These are phyloP conservation scores for Rhodofomes roseus DNA, from an alignment of 1,284 basidiomycete species.

Conservation along the genomic window DNA sequence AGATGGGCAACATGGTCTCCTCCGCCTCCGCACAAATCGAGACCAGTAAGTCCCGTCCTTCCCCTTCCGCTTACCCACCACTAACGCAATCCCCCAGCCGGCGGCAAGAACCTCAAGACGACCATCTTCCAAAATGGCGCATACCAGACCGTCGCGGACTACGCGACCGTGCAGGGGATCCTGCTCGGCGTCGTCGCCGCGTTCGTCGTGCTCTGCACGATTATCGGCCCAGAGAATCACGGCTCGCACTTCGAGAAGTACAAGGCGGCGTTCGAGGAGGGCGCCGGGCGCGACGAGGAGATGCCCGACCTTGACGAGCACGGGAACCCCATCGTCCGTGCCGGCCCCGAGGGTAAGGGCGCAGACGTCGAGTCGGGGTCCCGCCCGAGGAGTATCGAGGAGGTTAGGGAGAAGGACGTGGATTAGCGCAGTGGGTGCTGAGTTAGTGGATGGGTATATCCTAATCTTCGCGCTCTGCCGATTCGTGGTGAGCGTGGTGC, in stretches of 20 bases:
- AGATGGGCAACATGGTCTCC: conserved; percentile 87
- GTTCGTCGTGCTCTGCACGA: conserved; percentile 64
- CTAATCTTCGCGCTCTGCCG: not conserved
- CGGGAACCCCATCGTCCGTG: not conserved
- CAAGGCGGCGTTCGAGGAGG: conserved; percentile 77
- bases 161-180: conserved; percentile 86
- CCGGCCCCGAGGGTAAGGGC: not conserved
- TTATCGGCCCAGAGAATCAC: conserved; percentile 79
- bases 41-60: conserved; percentile 51
- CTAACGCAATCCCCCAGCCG: conserved; percentile 40
- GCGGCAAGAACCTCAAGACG: conserved; percentile 55
- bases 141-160: conserved; percentile 60
- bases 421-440: not conserved
- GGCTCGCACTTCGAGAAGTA: conserved; percentile 81
- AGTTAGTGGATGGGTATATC: not conserved
- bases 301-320: conserved; percentile 12
- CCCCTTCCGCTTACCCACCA: not conserved
- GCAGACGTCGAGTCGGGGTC: not conserved
- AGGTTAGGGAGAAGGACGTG: not conserved
- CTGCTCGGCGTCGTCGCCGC: conserved; percentile 75
- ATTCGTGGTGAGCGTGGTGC: not conserved
- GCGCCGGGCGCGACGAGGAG: conserved; percentile 36
- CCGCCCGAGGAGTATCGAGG: not conserved
- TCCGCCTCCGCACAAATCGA: conserved; percentile 90
- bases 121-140: conserved; percentile 46